Conservation (phyloP, 176 grass and related monocot genomes). For the Bothriochloa decipiens region DNA sequence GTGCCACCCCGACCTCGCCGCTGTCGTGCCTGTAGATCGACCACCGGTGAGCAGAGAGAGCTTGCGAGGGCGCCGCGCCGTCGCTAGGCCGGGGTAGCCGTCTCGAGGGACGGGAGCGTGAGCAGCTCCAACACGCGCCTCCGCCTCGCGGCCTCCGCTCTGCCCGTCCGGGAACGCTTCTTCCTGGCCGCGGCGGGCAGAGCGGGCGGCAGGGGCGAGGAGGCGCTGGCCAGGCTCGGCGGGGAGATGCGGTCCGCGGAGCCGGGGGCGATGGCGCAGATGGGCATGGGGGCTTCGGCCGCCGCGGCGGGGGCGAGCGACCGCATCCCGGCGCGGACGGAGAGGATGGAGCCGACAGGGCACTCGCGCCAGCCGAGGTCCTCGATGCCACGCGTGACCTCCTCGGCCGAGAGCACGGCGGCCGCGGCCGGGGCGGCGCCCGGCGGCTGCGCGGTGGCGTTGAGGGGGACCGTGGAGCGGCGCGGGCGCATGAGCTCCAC, state of each 20-base stretch:
- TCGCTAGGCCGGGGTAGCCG: conserved; percentile 6
- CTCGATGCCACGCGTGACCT: conserved; percentile 52
- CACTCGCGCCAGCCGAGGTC: conserved; percentile 71
- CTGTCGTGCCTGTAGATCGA: background rate
- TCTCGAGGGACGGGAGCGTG: conserved; percentile 53
- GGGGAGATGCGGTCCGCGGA: conserved; percentile 12
- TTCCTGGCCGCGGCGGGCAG: conserved; percentile 2
- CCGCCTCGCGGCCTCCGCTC: conserved; percentile 19
- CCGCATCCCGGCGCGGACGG: conserved; percentile 31
- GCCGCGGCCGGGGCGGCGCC: background rate
- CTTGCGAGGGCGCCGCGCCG: background rate
- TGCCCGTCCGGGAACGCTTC: conserved; percentile 31
- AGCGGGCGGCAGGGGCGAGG: background rate
- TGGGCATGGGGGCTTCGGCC: conserved; percentile 10
- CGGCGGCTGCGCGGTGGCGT: conserved; percentile 28
- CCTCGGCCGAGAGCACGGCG: conserved; percentile 48
- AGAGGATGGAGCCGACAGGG: conserved; percentile 61
- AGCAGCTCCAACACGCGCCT: conserved; percentile 34
- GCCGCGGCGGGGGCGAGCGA: background rate
- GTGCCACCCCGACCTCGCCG: no score
- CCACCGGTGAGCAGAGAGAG: background rate
- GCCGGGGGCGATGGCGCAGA: conserved; percentile 30
- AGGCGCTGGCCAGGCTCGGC: conserved; percentile 16
- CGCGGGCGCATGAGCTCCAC: conserved; percentile 60
- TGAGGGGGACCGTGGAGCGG: conserved; percentile 52